Evolutionary conservation across 179 eudicot genomes (phyloP), one percentile per base, ranked within the genome.

Genomic region (Silene noctiflora): DNA sequence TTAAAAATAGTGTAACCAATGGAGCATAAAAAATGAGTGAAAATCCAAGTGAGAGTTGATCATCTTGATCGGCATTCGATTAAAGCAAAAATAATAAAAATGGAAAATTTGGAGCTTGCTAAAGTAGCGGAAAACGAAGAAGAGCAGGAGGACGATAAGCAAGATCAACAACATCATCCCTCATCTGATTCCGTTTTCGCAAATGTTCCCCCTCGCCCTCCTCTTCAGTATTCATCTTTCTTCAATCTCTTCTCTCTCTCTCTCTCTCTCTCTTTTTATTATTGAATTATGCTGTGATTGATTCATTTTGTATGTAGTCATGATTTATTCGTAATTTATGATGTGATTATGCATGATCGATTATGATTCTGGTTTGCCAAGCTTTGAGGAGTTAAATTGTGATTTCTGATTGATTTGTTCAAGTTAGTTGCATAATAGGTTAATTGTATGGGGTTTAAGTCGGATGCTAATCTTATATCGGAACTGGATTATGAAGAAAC

Each of bases 191-290:
- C 91, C 29, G 88, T 84, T 17, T 88, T 84, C 81, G 71, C 87
- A 7, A 65, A 84, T 42, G 63, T 75, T 20, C 87, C 91, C 46
- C 80, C 65, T 77, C 91, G 87, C 31, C 91, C 89, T 75, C 75
- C 89, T 22, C 51, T 27, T 35, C 87, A 72, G 90, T 87, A 78
- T 75, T 48, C 69, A 60, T 24, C 51, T 69, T 16, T 80, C 42
- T 35, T 35, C 42, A 35, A 35, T 35, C 1, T 35, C 9, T 27
- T 64, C 73, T 39, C 29, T n/a, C 27, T 3, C 39, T 16, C 11
- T 27, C 10, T 6, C 33, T 60, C 1, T 55, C 17, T 17, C 20
- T 6, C 1, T 27, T 27, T 27, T 27, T 27, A 1, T 27, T 27
- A 27, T 27, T 4, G 4, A 4, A 22, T 10, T 31, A 62, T 62